Percentiles rank a stretch among this genome's conserved stretches.
These are phyloP conservation scores for Hansenula sp. DNA, from an alignment of 1,139 yeast species.

Conservation along the genomic window DNA sequence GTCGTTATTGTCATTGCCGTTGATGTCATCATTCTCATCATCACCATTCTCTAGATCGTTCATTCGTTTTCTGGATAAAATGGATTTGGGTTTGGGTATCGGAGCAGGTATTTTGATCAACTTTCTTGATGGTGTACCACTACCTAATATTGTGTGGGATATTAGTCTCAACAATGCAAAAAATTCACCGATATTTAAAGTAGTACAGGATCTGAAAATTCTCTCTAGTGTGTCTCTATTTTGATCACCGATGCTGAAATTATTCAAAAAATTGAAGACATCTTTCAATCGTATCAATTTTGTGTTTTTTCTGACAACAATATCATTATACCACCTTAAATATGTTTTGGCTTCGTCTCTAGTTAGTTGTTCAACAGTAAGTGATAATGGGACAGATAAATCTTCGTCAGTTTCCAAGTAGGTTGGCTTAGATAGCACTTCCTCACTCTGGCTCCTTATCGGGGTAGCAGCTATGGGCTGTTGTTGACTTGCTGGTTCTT, in stretches of 20 bases:
- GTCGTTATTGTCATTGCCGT: background rate
- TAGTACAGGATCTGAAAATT: slow-evolving; percentile 48
- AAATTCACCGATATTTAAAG: slow-evolving; percentile 70
- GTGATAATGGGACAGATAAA: slow-evolving; percentile 48
- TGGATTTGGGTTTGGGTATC: slow-evolving; percentile 67
- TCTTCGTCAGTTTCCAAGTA: slow-evolving; percentile 17
- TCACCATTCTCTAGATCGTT: slow-evolving; percentile 39
- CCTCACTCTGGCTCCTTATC: background rate
- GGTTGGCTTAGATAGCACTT: background rate
- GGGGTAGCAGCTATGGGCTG: background rate
- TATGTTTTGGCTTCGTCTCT: slow-evolving; percentile 67
- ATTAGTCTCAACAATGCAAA: slow-evolving; percentile 67
- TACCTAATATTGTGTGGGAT: slow-evolving; percentile 39
- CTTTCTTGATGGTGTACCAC: slow-evolving; percentile 41
- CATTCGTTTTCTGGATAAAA: slow-evolving; percentile 51
- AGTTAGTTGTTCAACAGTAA: slow-evolving; percentile 58
- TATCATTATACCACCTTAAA: slow-evolving; percentile 74
- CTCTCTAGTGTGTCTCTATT: slow-evolving; percentile 42
- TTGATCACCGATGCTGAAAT: slow-evolving; percentile 48
- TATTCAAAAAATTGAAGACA: slow-evolving; percentile 58
- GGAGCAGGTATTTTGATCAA: slow-evolving; percentile 51
- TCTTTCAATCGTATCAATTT: slow-evolving; percentile 57
- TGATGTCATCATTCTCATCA: slow-evolving; percentile 25
- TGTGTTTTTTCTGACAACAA: slow-evolving; percentile 52
- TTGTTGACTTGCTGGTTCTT: background rate